Base-by-base conservation (phyloP, 2,329 filamentous ascomycete genomes). In the Elsinoe arachidis region DNA sequence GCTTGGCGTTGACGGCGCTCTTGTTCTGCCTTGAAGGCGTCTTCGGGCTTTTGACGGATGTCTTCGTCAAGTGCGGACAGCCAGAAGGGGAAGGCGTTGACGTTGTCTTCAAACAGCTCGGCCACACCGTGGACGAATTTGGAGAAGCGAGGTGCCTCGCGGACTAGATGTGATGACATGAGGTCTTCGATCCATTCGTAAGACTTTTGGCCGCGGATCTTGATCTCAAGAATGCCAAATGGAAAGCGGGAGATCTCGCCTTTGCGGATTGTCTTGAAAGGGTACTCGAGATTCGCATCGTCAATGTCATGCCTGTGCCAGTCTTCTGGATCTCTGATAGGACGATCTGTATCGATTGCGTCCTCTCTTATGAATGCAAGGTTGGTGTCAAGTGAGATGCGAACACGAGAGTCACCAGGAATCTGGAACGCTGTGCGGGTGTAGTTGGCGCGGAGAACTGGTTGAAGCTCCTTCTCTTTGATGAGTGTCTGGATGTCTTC, bases 71-170 rank as follows among this genome's bases (percentile, higher is more conserved):
- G 79, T 61, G 95, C 88, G 65, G 86, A 86, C 34, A 97, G 81
- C 93, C 93, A 99, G 76, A 97, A 96, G 12, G 93, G 93, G 67
- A 97, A 84, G 61, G 84, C 91, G 74, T 97, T 97, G 70, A 99
- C 91, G 67, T 96, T 84, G 71, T 99, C 76, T 66, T 97, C 93
- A 64, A 97, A 97, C 1, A 99, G 79, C 38, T 86, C 85, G 6
- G 92, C 91, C 3, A 95, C 85, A 60, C 93, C 93, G 66, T 99
- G 92, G 2, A 95, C 87, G 65, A 97, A 99, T 71, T 99, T 99
- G 66, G 90, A 96, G 74, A 99, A 99, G 53, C 87, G 84, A 1
- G 91, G 89, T 0, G 88, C 85, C 46, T 90, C 84, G 69, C 96
- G 90, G 61, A 99, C 88, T 3, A 99, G 80, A 71, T 99, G 92